A percentile compares a stretch with the other conserved stretches of the same genome.
Evolutionary conservation across 2,329 filamentous ascomycete species (phyloP).

Genomic region (Rugonectria rugulosa): DNA sequence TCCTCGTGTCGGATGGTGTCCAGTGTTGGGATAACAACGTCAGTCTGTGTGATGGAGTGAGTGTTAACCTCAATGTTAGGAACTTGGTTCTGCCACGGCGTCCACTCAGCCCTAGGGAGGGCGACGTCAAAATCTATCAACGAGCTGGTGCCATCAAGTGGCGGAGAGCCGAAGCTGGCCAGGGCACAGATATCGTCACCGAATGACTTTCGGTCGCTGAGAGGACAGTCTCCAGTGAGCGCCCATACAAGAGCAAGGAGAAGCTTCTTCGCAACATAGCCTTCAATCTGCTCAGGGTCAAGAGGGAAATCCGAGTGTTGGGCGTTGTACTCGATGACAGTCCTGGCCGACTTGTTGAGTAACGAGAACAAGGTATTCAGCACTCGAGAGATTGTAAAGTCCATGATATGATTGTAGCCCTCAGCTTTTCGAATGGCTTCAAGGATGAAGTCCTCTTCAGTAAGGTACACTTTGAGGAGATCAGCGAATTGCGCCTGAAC

Average conservation of each 20-base stretch:
- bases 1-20: slow-evolving; percentile 98
- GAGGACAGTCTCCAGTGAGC: slow-evolving; percentile 91
- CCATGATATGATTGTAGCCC: slow-evolving; percentile 95
- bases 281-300: slow-evolving; percentile 87
- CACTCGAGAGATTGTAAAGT: slow-evolving; percentile 90
- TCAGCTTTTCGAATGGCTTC: slow-evolving; percentile 79
- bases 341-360: slow-evolving; percentile 90
- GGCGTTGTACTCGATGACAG: slow-evolving; percentile 93
- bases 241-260: slow-evolving; percentile 94
- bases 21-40: slow-evolving; percentile 96
- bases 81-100: slow-evolving; percentile 92
- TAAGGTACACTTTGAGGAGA: slow-evolving; percentile 78
- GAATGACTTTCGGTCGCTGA: slow-evolving; percentile 86
- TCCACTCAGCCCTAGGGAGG: slow-evolving; percentile 88
- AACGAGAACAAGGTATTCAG: slow-evolving; percentile 94
- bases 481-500: slow-evolving; percentile 83
- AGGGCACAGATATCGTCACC: slow-evolving; percentile 84
- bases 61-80: slow-evolving; percentile 97
- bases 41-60: slow-evolving; percentile 96
- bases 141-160: slow-evolving; percentile 78
- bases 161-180: slow-evolving; percentile 85
- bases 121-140: slow-evolving; percentile 96
- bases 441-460: slow-evolving; percentile 80
- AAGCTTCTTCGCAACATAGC: slow-evolving; percentile 91
- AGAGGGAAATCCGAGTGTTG: slow-evolving; percentile 95